Evolutionary conservation across 2,329 filamentous ascomycete genomes (phyloP), one percentile per base, ranked within the genome.

Genomic region (Trichophyton mentagrophytes): DNA sequence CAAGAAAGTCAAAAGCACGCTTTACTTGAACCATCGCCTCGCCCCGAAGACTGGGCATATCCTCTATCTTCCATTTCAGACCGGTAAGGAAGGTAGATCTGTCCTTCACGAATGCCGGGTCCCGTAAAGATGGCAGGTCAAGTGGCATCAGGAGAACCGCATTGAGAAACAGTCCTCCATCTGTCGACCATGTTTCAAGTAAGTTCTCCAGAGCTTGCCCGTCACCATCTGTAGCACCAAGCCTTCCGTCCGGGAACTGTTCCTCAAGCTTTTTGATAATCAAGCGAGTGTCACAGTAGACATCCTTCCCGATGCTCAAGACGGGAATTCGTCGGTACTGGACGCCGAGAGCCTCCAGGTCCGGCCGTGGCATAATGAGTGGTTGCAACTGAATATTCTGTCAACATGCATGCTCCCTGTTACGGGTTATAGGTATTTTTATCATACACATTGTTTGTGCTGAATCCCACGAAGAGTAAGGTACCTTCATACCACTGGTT

Each of bases 291-390:
- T 90, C 87, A 63, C 83, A 76, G 74, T 88, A 89, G 49, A 90
- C 74, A 67, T 88, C 82, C 4, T 81, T 77, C 15, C 85, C 86
- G 65, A 89, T 83, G 22, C 82, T 74, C 58, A 89, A 72, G 58
- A 89, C 68, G 1, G 87, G 87, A 61, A 89, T 88, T 61, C 87
- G 85, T 3, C 86, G 81, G 72, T 90, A 86, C 5, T 77, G 74
- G 60, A 89, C 77, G 27, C 84, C 85, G 13, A 90, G 77, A 1
- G 76, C 74, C 17, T 75, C 71, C 13, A 89, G 69, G 69, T 88
- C 85, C 0, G 85, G 85, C 27, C 86, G 83, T 5, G 87, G 87
- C 69, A 89, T 76, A 38, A 81, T 78, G 2, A 77, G 74, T 0
- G 86, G 85, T 82, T 89, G 86, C 57, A 84, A 71, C 85, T 86